These are phyloP conservation scores for Chlamydomonas urium DNA, from an alignment of 139 green algal genomes.

Conservation along the genomic window DNA sequence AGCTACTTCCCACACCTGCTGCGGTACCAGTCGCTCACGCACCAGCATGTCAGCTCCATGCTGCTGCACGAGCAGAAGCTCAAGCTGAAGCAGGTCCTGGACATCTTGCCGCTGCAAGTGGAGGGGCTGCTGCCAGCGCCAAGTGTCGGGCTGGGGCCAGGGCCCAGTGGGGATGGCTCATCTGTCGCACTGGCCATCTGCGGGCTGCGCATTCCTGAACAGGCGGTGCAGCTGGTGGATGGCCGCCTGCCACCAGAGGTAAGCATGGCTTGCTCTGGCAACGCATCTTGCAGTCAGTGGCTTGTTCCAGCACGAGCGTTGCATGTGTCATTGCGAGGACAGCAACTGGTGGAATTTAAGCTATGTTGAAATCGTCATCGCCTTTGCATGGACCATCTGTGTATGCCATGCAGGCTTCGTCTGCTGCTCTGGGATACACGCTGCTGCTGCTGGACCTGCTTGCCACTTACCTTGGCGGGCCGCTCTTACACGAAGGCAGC, in stretches of 20 bases:
- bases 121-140: too few species aligned
- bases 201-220: conserved; percentile 5
- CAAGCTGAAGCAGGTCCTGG: conserved; percentile 24
- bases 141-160: too few species aligned
- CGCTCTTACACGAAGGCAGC: conserved; percentile 53
- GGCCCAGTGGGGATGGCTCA: neutral
- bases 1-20: neutral
- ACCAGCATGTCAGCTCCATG: conserved; percentile 14
- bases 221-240: neutral
- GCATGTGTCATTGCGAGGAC: neutral
- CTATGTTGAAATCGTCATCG: neutral
- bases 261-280: too few species aligned
- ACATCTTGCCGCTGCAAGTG: conserved; percentile 42
- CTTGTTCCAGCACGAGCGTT: too few species aligned
- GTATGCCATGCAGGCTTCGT: conserved; percentile 28
- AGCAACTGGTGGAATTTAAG: neutral
- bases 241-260: neutral
- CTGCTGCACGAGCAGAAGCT: conserved; percentile 2
- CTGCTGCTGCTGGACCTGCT: conserved; percentile 60
- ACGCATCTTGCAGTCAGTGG: too few species aligned
- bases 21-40: conserved; percentile 11
- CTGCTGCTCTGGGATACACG: conserved; percentile 58
- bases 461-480: conserved; percentile 49
- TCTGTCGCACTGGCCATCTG: conserved; percentile 11
- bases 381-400: neutral